Evolutionary conservation across 1,284 basidiomycete species (phyloP).

Genomic region (Grifola frondosa): DNA sequence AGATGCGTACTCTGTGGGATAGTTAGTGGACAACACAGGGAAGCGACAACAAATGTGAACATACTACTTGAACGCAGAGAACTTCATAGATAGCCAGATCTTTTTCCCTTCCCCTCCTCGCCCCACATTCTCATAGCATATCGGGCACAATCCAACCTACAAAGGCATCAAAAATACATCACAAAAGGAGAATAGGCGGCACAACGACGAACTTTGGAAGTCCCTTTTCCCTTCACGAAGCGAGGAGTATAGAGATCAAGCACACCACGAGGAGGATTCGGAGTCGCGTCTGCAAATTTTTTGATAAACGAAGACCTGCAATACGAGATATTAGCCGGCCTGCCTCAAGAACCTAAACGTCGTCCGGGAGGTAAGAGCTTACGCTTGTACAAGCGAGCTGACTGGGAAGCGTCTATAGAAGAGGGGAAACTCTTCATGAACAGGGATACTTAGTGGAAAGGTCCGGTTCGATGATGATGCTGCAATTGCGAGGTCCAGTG

Average conservation of each 20-base stretch:
- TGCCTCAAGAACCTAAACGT: not conserved
- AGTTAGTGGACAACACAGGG: slow-evolving; percentile 8
- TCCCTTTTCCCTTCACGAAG: slow-evolving; percentile 69
- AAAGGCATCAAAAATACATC: not conserved
- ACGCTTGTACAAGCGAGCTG: slow-evolving; percentile 48
- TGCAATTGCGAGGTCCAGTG: not conserved
- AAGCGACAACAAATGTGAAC: slow-evolving; percentile 6
- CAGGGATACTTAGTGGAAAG: slow-evolving; percentile 47
- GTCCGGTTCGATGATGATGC: slow-evolving; percentile 36
- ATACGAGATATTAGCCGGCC: not conserved
- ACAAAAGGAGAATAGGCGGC: not conserved
- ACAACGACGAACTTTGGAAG: slow-evolving; percentile 44
- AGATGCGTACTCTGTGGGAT: slow-evolving; percentile 19
- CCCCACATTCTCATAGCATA: slow-evolving; percentile 61
- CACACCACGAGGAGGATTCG: slow-evolving; percentile 53
- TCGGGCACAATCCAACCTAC: slow-evolving; percentile 69
- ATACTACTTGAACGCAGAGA: slow-evolving; percentile 78
- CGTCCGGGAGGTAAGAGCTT: slow-evolving; percentile 17
- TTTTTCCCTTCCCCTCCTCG: slow-evolving; percentile 65
- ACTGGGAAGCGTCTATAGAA: slow-evolving; percentile 68
- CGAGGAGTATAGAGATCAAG: slow-evolving; percentile 78
- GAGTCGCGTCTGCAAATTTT: slow-evolving; percentile 46
- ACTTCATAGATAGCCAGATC: slow-evolving; percentile 76
- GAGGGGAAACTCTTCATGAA: slow-evolving; percentile 48
- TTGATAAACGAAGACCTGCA: not conserved